Conservation (phyloP, 108 stramenopile genomes). For the Stephanodiscus triporus region DNA sequence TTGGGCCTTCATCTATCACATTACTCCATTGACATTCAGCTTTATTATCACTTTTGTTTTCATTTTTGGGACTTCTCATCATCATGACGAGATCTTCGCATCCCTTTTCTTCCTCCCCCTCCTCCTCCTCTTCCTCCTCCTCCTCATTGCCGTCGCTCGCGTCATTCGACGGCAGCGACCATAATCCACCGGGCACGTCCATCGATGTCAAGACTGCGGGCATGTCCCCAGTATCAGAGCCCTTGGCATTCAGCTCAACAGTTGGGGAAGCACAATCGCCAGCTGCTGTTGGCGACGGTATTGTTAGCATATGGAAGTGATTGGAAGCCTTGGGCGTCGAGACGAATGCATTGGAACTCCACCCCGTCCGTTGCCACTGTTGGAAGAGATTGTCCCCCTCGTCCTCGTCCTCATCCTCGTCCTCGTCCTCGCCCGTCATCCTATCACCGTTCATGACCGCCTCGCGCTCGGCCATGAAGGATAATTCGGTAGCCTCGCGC, state of each 20-base stretch:
- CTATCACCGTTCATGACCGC: conserved; percentile 5
- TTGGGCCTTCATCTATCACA: neutral
- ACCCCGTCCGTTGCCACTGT: neutral
- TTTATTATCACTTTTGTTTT: conserved; percentile 6
- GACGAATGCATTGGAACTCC: neutral
- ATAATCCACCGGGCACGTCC: conserved; percentile 31
- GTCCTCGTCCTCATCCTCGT: neutral
- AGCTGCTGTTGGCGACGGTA: neutral
- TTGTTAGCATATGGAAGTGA: neutral
- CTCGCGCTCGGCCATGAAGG: conserved; percentile 11
- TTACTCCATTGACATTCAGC: neutral
- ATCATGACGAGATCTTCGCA: conserved; percentile 26
- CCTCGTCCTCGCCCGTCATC: neutral
- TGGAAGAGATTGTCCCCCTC: neutral
- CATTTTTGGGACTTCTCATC: conserved; percentile 14
- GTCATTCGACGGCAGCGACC: conserved; percentile 19
- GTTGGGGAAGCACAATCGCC: neutral
- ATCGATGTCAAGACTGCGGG: neutral
- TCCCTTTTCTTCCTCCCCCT: neutral
- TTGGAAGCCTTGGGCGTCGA: conserved; percentile 6
- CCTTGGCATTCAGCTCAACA: neutral
- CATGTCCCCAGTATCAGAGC: neutral
- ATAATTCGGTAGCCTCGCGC: neutral
- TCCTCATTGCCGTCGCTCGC: conserved; percentile 5
- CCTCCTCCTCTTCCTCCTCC: neutral